A percentile compares a stretch with the other conserved stretches of the same genome.
Conservation (phyloP, 768 basidiomycete species). For the Russula compacta region DNA sequence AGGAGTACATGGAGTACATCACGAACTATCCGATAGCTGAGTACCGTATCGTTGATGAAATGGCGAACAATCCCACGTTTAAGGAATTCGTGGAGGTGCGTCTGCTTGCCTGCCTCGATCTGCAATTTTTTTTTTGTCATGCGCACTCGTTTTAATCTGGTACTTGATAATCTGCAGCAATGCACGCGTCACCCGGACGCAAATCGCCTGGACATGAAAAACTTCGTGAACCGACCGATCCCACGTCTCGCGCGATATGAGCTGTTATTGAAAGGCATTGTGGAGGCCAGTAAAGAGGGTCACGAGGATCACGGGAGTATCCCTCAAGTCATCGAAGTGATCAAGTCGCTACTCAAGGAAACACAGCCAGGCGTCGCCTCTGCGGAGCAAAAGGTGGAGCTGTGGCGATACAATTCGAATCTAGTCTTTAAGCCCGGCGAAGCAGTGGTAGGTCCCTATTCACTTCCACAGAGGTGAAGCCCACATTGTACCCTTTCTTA, state of each 20-base stretch:
- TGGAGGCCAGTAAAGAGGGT: constrained; percentile 60
- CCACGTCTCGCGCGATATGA: constrained; percentile 85
- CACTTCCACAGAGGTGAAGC: background rate
- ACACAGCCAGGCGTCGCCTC: constrained; percentile 80
- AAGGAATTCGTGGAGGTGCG: constrained; percentile 73
- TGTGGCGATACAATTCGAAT: constrained; percentile 79
- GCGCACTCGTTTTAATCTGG: background rate
- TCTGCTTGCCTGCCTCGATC: constrained; percentile 2
- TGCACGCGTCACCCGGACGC: constrained; percentile 62
- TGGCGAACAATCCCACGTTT: constrained; percentile 73
- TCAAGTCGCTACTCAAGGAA: constrained; percentile 79
- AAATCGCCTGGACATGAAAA: constrained; percentile 83
- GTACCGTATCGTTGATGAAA: constrained; percentile 81
- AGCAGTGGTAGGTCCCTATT: constrained; percentile 37
- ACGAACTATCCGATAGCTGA: constrained; percentile 91
- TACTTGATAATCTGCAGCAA: constrained; percentile 29
- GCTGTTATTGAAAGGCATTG: constrained; percentile 69
- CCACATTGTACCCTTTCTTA: constrained; percentile 20
- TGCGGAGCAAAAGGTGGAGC: constrained; percentile 80
- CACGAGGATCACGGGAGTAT: constrained; percentile 81
- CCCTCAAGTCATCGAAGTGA: constrained; percentile 78
- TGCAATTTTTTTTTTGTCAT: background rate
- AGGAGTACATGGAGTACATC: constrained; percentile 88
- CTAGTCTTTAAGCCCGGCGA: constrained; percentile 76
- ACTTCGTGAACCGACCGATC: constrained; percentile 87